Conservation (phyloP, 176 grass and related monocot species). For the Carex scoparia region DNA sequence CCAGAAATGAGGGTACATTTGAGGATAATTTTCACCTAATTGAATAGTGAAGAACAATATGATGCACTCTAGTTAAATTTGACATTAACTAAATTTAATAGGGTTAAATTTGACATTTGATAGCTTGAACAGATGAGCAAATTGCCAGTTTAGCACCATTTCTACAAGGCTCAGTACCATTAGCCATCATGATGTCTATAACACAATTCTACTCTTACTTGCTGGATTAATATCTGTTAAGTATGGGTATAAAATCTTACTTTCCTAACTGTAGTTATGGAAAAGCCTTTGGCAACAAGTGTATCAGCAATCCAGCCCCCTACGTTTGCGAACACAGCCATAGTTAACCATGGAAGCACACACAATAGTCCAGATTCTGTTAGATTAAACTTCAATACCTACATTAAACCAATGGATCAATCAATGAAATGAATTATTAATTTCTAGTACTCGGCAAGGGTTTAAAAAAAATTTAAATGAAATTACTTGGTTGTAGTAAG, state of each 20-base stretch:
- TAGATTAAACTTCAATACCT: conserved; percentile 96
- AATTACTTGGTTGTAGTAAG: conserved; percentile 95
- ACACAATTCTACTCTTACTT: background rate
- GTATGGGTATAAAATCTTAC: conserved; percentile 34
- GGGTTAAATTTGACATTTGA: background rate
- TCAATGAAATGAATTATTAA: conserved; percentile 8
- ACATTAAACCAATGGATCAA: conserved; percentile 11
- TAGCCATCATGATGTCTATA: background rate
- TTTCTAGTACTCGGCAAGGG: background rate
- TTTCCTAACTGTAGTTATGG: conserved; percentile 85
- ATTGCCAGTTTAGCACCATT: background rate
- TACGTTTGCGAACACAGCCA: conserved; percentile 89
- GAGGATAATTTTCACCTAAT: background rate
- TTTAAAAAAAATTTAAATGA: background rate
- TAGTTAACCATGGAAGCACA: conserved; percentile 92
- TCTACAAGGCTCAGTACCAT: background rate
- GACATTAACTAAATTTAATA: background rate
- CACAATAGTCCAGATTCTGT: conserved; percentile 88
- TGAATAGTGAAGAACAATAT: background rate
- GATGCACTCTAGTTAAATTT: background rate
- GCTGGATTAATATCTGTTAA: background rate
- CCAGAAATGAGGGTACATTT: background rate
- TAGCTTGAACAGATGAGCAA: background rate
- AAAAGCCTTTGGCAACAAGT: conserved; percentile 64
- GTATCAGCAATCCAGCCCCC: conserved; percentile 98